These are phyloP conservation scores for Pichia membranifaciens DNA, from an alignment of 805 yeast genomes.

Conservation along the genomic window DNA sequence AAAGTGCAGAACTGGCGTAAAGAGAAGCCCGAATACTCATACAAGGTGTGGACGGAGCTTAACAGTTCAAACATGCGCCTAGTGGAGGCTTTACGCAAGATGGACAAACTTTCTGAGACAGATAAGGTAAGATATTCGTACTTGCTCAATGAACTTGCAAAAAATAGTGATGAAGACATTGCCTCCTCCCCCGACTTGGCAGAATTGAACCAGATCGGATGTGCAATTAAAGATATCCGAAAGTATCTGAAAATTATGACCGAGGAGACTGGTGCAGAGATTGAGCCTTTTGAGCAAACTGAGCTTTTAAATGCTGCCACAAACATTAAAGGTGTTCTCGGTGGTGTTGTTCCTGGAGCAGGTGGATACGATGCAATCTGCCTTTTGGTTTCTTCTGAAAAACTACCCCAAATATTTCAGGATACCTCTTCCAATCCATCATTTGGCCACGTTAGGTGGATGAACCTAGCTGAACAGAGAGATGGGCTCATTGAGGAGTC, in stretches of 20 bases:
- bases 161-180: slow-evolving; percentile 7
- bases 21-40: slow-evolving; percentile 44
- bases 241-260: slow-evolving; percentile 56
- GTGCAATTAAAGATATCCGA: slow-evolving; percentile 49
- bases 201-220: slow-evolving; percentile 24
- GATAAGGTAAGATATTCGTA: slow-evolving; percentile 34
- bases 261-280: slow-evolving; percentile 64
- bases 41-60: slow-evolving; percentile 47
- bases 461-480: slow-evolving; percentile 57
- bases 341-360: slow-evolving; percentile 98
- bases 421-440: slow-evolving; percentile 18
- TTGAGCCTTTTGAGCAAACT: slow-evolving; percentile 82
- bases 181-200: neutral
- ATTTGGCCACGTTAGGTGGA: slow-evolving; percentile 56
- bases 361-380: slow-evolving; percentile 96
- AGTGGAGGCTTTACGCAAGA: slow-evolving; percentile 40
- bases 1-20: slow-evolving; percentile 68
- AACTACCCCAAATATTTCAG: slow-evolving; percentile 32
- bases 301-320: slow-evolving; percentile 53
- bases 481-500: slow-evolving; percentile 50
- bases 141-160: slow-evolving; percentile 19
- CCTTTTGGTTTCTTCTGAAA: slow-evolving; percentile 49
- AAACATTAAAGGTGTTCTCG: slow-evolving; percentile 65
- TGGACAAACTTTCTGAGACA: slow-evolving; percentile 31
- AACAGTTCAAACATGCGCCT: slow-evolving; percentile 54